Conservation (phyloP, 345 rosid genomes). For the Gynandropsis gynandra region DNA sequence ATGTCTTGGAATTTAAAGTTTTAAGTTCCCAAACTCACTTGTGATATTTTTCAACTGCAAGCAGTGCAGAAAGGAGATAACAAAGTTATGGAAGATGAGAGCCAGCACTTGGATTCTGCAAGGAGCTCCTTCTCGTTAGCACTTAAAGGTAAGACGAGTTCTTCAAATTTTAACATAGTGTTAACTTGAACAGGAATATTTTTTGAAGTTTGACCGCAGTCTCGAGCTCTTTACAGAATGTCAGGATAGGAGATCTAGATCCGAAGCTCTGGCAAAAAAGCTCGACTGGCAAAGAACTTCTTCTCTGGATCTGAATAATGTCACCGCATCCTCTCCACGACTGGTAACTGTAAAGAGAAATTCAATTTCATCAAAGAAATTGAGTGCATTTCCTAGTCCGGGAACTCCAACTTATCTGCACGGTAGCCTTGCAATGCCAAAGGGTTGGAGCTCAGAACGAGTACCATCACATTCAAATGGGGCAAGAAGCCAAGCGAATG, state of each 20-base stretch:
- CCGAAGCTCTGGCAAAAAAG: conserved; percentile 56
- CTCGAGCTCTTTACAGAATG: conserved; percentile 41
- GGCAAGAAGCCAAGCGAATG: conserved; percentile 48
- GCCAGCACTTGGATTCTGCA: conserved; percentile 52
- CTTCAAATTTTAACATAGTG: neutral
- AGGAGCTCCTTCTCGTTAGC: conserved; percentile 85
- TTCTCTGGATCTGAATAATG: conserved; percentile 72
- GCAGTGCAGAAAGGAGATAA: conserved; percentile 51
- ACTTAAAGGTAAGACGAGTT: conserved; percentile 50
- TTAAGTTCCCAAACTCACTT: conserved; percentile 21
- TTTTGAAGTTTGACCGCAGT: neutral
- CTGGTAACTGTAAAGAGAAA: conserved; percentile 45
- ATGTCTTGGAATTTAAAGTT: conserved; percentile 17
- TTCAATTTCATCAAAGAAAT: conserved; percentile 41
- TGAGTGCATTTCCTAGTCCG: conserved; percentile 75
- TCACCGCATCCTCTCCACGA: conserved; percentile 54
- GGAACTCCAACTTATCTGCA: conserved; percentile 70
- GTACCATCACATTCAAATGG: conserved; percentile 53
- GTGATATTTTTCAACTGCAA: conserved; percentile 25
- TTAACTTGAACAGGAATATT: neutral
- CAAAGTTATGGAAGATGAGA: conserved; percentile 40
- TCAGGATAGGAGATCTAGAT: conserved; percentile 75
- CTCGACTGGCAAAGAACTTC: conserved; percentile 60
- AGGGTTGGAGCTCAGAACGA: conserved; percentile 96
- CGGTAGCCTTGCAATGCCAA: conserved; percentile 54